Conservation (phyloP, 306 rosid genomes). For the Purshia tridentata region DNA sequence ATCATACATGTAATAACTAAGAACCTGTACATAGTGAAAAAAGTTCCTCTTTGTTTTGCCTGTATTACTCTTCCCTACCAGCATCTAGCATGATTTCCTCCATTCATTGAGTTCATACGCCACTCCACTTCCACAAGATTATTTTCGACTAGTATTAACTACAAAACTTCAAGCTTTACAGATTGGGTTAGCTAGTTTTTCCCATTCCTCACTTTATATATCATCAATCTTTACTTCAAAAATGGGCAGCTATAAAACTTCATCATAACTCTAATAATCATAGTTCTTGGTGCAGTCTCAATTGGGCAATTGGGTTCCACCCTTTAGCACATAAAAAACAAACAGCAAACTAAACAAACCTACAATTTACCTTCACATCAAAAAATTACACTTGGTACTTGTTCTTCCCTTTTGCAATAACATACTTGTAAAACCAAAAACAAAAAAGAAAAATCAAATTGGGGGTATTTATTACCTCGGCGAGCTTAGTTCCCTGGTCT, state of each 20-base stretch:
- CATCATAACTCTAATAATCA: neutral
- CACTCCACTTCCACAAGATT: neutral
- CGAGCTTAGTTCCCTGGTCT: constrained; percentile 41
- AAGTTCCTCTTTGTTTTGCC: neutral
- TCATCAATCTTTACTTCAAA: neutral
- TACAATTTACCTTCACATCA: neutral
- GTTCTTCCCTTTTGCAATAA: neutral
- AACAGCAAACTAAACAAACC: neutral
- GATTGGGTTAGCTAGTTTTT: neutral
- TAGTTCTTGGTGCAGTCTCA: neutral
- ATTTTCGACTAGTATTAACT: too few relatives aligned
- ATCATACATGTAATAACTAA: neutral
- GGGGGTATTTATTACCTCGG: constrained; percentile 33
- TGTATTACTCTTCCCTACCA: neutral
- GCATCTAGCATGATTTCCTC: neutral
- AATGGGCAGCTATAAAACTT: neutral
- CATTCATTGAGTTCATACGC: neutral
- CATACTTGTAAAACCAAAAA: neutral
- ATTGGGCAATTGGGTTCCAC: neutral
- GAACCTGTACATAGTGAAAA: neutral
- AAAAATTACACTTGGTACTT: neutral
- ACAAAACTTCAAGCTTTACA: neutral
- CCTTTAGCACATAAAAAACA: neutral
- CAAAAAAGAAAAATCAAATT: neutral
- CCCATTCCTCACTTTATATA: neutral